A percentile compares a stretch with the other conserved stretches of the same genome.
phyloP scores from a whole-genome alignment of 768 basidiomycete species.

The Lenzites betulinus region DNA sequence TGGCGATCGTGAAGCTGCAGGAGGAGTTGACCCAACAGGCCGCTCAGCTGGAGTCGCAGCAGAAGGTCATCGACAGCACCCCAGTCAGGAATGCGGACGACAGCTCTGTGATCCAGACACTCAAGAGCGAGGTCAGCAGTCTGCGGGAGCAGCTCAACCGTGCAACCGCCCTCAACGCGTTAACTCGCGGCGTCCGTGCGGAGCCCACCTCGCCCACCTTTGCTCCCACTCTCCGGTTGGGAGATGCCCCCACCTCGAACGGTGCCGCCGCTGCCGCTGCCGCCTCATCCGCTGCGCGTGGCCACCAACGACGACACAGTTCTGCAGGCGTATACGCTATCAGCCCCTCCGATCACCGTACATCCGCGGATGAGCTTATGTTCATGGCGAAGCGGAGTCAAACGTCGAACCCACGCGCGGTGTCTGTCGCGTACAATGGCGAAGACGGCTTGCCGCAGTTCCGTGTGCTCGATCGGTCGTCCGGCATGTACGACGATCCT shows the following conservation, averaged over 20 bases:
- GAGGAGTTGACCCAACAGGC: slow-evolving; percentile 76
- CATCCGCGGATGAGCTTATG: slow-evolving; percentile 79
- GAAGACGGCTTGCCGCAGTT: slow-evolving; percentile 72
- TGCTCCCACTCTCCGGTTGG: slow-evolving; percentile 69
- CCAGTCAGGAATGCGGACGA: slow-evolving; percentile 79
- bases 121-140: slow-evolving; percentile 90
- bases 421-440: slow-evolving; percentile 86
- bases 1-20: slow-evolving; percentile 76
- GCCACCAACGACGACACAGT: slow-evolving; percentile 84
- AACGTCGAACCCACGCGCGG: slow-evolving; percentile 75
- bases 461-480: slow-evolving; percentile 61
- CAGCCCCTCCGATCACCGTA: slow-evolving; percentile 61
- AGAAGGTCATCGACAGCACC: slow-evolving; percentile 64
- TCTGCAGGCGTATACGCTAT: slow-evolving; percentile 78
- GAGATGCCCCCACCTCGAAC: slow-evolving; percentile 45
- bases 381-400: slow-evolving; percentile 71
- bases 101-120: slow-evolving; percentile 78
- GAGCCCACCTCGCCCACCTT: slow-evolving; percentile 87
- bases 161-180: slow-evolving; percentile 86
- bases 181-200: slow-evolving; percentile 71
- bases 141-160: slow-evolving; percentile 95
- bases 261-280: slow-evolving; percentile 42
- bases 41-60: slow-evolving; percentile 72
- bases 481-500: slow-evolving; percentile 84
- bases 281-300: slow-evolving; percentile 38